Percentiles rank a stretch among this genome's conserved stretches.
Conservation (phyloP, 2,329 filamentous ascomycete genomes). For the Pseudocercospora fuligena region DNA sequence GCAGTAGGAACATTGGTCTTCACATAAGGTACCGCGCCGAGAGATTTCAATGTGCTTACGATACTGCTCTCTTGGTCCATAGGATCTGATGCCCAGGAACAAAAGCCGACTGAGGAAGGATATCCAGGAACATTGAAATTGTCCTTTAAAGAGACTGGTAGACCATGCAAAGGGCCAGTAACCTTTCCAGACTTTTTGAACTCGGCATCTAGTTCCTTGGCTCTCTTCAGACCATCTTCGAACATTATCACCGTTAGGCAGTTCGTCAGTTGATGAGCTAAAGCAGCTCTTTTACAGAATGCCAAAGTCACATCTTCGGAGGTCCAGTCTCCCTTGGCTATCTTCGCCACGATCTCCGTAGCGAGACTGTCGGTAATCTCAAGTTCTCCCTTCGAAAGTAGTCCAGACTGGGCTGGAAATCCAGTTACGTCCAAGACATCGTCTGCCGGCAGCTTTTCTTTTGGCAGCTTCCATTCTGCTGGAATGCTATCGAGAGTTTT, state of each 20-base stretch:
- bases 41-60: slow-evolving; percentile 61
- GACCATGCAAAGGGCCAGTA: slow-evolving; percentile 69
- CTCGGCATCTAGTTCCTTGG: slow-evolving; percentile 59
- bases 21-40: slow-evolving; percentile 70
- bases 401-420: slow-evolving; percentile 62
- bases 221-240: slow-evolving; percentile 56
- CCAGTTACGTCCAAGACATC: slow-evolving; percentile 59
- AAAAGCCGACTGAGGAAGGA: slow-evolving; percentile 68
- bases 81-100: slow-evolving; percentile 64
- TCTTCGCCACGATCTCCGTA: slow-evolving; percentile 46
- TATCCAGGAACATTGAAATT: slow-evolving; percentile 67
- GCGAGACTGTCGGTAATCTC: slow-evolving; percentile 53
- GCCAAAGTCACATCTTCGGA: slow-evolving; percentile 58
- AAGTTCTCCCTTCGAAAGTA: slow-evolving; percentile 60
- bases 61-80: slow-evolving; percentile 61
- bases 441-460: slow-evolving; percentile 53
- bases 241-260: slow-evolving; percentile 65
- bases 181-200: slow-evolving; percentile 51
- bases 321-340: slow-evolving; percentile 52
- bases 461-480: slow-evolving; percentile 61
- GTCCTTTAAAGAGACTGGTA: slow-evolving; percentile 72
- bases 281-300: slow-evolving; percentile 60
- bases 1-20: slow-evolving; percentile 74
- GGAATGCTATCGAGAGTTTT: slow-evolving; percentile 59
- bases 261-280: slow-evolving; percentile 63